Conservation (phyloP, 1,284 basidiomycete genomes). For the Heliocybe sulcata region DNA sequence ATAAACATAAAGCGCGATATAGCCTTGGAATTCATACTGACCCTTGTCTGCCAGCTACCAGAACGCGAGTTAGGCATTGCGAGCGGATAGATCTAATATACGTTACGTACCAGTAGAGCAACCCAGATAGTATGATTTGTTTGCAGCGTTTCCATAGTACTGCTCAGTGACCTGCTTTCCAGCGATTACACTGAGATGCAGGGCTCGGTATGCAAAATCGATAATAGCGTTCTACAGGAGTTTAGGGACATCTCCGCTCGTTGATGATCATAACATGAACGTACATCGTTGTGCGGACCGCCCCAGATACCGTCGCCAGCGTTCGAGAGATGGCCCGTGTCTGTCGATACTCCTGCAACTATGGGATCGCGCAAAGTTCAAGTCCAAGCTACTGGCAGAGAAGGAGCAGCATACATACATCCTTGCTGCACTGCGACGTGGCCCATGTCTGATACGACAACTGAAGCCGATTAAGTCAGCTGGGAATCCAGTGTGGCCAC, state of each 20-base stretch:
- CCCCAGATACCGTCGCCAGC: conserved; percentile 16
- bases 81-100: too few species aligned
- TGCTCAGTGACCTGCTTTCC: conserved; percentile 19
- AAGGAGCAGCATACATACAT: conserved; percentile 14
- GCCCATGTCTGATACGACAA: conserved; percentile 18
- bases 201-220: conserved; percentile 20
- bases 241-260: background rate
- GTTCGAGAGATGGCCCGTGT: conserved; percentile 17
- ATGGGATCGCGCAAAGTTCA: background rate
- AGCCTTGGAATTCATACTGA: too few species aligned
- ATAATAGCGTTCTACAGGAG: conserved; percentile 17
- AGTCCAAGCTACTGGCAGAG: background rate
- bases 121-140: conserved; percentile 22
- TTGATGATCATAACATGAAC: background rate
- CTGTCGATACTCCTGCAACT: conserved; percentile 21
- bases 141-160: conserved; percentile 16
- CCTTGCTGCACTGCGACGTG: conserved; percentile 17
- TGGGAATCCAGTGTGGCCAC: too few species aligned
- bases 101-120: conserved; percentile 22
- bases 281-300: conserved; percentile 19
- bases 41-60: conserved; percentile 19
- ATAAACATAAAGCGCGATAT: too few species aligned
- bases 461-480: conserved; percentile 4
- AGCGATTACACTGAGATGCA: conserved; percentile 18
- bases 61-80: background rate